These are phyloP conservation scores for Phytophthora cactorum DNA, from an alignment of 352 stramenopile genomes.

Conservation along the genomic window DNA sequence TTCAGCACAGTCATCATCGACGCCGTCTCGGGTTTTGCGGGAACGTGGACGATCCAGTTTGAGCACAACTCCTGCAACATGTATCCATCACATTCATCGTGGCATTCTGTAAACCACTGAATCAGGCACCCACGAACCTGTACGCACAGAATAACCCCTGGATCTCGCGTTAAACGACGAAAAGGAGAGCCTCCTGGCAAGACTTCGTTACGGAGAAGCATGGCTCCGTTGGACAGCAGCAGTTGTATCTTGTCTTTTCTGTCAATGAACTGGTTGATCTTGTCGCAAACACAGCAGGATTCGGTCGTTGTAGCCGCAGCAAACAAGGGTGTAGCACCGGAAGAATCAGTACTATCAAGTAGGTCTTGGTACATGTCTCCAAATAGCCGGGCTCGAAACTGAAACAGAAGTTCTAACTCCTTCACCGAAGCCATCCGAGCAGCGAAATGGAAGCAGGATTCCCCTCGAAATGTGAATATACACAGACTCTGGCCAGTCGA, in stretches of 20 bases:
- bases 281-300: neutral
- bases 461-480: neutral
- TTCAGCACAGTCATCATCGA: constrained; percentile 1
- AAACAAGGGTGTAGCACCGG: constrained; percentile 10
- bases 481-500: neutral
- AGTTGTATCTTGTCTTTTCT: constrained; percentile 18
- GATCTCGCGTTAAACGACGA: neutral
- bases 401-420: constrained; percentile 23
- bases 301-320: constrained; percentile 10
- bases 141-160: constrained; percentile 4
- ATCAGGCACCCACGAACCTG: constrained; percentile 6
- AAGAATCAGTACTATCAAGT: constrained; percentile 1
- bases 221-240: constrained; percentile 6
- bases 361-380: neutral
- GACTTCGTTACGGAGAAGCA: constrained; percentile 1
- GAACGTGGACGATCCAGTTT: constrained; percentile 16
- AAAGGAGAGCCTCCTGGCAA: constrained; percentile 7
- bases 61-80: constrained; percentile 12
- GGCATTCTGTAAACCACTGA: constrained; percentile 17
- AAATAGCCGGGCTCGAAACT: neutral
- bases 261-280: neutral
- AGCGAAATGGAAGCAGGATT: constrained; percentile 21
- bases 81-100: constrained; percentile 2
- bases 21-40: neutral
- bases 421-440: constrained; percentile 13